phyloP scores from a whole-genome alignment of 352 stramenopile genomes.

The Phytopythium delawarense region DNA sequence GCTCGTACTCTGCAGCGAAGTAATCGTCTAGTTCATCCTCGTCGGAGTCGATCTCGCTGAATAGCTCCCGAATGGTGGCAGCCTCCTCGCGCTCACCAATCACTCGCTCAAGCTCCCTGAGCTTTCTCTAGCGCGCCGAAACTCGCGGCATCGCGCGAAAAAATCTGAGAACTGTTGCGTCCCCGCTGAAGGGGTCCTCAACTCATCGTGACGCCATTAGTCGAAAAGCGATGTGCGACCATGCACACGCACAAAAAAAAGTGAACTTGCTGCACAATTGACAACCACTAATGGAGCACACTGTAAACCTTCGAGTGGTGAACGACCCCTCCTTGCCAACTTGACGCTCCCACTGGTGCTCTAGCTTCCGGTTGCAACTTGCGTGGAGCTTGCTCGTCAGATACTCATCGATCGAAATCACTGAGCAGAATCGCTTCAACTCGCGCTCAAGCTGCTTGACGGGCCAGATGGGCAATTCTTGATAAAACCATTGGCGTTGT shows the following conservation, averaged over 20 bases:
- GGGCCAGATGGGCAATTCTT: constrained; percentile 3
- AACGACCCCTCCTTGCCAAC: background rate
- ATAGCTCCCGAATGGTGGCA: background rate
- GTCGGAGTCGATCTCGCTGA: background rate
- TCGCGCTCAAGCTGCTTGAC: background rate
- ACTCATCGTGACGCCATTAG: no score
- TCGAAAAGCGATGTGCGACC: no score
- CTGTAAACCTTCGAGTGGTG: background rate
- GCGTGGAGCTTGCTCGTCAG: constrained; percentile 1
- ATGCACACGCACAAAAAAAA: no score
- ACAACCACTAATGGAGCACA: no score
- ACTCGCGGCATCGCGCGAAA: no score
- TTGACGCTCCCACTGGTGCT: background rate
- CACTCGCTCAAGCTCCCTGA: no score
- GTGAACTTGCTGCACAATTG: no score
- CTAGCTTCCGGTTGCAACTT: background rate
- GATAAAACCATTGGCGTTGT: constrained; percentile 9
- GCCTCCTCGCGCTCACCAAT: background rate
- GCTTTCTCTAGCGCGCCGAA: no score
- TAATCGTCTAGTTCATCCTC: background rate
- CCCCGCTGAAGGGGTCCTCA: no score
- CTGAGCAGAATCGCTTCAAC: background rate
- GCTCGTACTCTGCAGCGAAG: background rate
- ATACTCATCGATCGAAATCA: constrained; percentile 1
- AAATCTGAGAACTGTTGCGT: no score